phyloP scores from a whole-genome alignment of 2,329 filamentous ascomycete genomes.

The Diplodia scrobiculata region DNA sequence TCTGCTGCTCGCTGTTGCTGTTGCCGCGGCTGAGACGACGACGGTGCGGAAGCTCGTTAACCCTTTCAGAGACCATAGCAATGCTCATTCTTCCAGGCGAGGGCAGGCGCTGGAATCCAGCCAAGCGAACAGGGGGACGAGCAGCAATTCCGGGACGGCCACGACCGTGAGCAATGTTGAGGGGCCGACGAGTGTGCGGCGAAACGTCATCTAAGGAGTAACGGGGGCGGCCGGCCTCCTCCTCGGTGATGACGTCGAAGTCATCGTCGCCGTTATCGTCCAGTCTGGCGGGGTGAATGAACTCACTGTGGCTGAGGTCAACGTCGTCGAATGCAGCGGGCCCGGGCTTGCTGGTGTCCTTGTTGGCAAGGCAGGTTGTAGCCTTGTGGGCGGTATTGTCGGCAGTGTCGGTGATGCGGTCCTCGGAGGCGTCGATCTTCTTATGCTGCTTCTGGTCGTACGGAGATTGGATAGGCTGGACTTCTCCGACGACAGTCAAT shows the following conservation, averaged over 20 bases:
- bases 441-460: too few relatives aligned
- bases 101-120: not conserved
- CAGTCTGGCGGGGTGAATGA: not conserved
- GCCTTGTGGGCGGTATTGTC: too few relatives aligned
- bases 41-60: conserved; percentile 4
- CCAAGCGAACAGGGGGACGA: not conserved
- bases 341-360: too few relatives aligned
- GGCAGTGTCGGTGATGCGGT: too few relatives aligned
- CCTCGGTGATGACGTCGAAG: not conserved
- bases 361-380: too few relatives aligned
- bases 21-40: not conserved
- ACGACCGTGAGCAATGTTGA: not conserved
- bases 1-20: too few relatives aligned
- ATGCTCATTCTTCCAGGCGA: conserved; percentile 4
- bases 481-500: not conserved
- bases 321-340: not conserved
- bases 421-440: not conserved
- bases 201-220: not conserved
- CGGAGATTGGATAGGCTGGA: too few relatives aligned
- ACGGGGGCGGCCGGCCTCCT: not conserved
- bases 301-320: not conserved
- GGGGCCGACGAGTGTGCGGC: not conserved
- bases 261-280: not conserved
- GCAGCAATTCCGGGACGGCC: not conserved
- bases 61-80: conserved; percentile 18